These are phyloP conservation scores for Keqinozyma sinolaborantium DNA, from an alignment of 1,139 yeast species.

Conservation along the genomic window DNA sequence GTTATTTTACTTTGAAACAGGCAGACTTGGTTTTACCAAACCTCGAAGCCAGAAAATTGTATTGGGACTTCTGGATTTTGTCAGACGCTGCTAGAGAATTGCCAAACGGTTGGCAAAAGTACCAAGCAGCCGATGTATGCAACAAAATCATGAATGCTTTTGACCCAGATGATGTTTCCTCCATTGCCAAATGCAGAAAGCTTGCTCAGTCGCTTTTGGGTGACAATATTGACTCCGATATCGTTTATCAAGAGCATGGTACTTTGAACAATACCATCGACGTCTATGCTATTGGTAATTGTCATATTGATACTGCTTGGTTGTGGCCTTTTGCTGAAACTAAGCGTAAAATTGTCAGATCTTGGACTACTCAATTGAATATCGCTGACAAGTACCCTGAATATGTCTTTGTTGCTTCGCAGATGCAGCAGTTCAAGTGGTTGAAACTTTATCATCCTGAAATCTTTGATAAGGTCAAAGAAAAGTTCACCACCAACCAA, in stretches of 20 bases:
- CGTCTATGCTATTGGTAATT: constrained; percentile 86
- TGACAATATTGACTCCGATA: constrained; percentile 53
- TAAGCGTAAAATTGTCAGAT: constrained; percentile 82
- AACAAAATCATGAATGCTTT: constrained; percentile 80
- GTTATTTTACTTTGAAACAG: constrained; percentile 59
- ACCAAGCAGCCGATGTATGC: constrained; percentile 74
- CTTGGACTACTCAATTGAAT: constrained; percentile 92
- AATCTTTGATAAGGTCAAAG: constrained; percentile 57
- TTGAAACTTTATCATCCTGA: constrained; percentile 81
- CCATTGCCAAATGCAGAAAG: constrained; percentile 61
- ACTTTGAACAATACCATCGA: constrained; percentile 26
- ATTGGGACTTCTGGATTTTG: constrained; percentile 81
- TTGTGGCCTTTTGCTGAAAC: constrained; percentile 98
- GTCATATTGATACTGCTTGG: constrained; percentile 98
- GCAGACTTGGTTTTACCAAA: constrained; percentile 86
- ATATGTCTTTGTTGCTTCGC: constrained; percentile 90
- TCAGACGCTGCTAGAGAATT: constrained; percentile 91
- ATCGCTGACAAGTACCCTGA: constrained; percentile 87
- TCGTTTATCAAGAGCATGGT: constrained; percentile 44
- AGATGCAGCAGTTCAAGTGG: constrained; percentile 96
- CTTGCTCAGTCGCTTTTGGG: constrained; percentile 70
- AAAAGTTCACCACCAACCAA: constrained; percentile 67
- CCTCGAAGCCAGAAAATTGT: constrained; percentile 71
- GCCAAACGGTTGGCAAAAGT: constrained; percentile 69
- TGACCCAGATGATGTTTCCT: constrained; percentile 49